Conservation (phyloP, 257 asterid species). For the Ajuga chamaepitys region DNA sequence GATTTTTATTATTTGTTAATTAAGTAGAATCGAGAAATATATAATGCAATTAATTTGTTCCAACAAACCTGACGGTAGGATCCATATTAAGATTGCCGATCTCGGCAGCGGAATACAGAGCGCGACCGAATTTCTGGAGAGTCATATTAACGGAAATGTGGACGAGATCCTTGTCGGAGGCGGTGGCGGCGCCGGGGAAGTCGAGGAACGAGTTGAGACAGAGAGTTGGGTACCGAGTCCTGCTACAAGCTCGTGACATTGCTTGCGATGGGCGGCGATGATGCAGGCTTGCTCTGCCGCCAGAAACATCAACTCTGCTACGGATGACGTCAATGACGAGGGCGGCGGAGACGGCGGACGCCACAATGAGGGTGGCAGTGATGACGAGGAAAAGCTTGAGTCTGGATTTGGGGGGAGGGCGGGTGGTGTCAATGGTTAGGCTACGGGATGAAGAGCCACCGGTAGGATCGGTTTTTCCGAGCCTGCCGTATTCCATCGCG, state of each 20-base stretch:
- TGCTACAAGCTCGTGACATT: conserved; percentile 64
- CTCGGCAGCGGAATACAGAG: conserved; percentile 53
- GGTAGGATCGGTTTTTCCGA: conserved; percentile 35
- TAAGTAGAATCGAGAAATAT: too few relatives aligned
- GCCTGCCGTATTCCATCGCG: conserved; percentile 55
- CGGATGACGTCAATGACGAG: conserved; percentile 31
- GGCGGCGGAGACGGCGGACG: conserved; percentile 50
- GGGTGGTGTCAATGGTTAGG: conserved; percentile 23
- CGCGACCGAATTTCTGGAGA: conserved; percentile 53
- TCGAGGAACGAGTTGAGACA: conserved; percentile 63
- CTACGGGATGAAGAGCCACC: conserved; percentile 27
- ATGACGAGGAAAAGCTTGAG: conserved; percentile 41
- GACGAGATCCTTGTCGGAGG: conserved; percentile 74
- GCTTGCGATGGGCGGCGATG: conserved; percentile 52
- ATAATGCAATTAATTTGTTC: neutral
- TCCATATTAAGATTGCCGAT: conserved; percentile 59
- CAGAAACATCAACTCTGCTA: conserved; percentile 17
- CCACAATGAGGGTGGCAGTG: conserved; percentile 44
- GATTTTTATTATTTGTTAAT: too few relatives aligned
- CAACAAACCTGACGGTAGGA: conserved; percentile 32
- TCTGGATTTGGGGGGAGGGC: conserved; percentile 25
- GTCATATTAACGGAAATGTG: conserved; percentile 90
- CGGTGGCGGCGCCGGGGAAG: conserved; percentile 71
- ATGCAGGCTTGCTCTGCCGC: conserved; percentile 17
- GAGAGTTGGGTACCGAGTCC: conserved; percentile 54